A percentile compares a stretch with the other conserved stretches of the same genome.
Evolutionary conservation across 2,329 filamentous ascomycete genomes (phyloP).

Genomic region (Ustilaginoidea virens): DNA sequence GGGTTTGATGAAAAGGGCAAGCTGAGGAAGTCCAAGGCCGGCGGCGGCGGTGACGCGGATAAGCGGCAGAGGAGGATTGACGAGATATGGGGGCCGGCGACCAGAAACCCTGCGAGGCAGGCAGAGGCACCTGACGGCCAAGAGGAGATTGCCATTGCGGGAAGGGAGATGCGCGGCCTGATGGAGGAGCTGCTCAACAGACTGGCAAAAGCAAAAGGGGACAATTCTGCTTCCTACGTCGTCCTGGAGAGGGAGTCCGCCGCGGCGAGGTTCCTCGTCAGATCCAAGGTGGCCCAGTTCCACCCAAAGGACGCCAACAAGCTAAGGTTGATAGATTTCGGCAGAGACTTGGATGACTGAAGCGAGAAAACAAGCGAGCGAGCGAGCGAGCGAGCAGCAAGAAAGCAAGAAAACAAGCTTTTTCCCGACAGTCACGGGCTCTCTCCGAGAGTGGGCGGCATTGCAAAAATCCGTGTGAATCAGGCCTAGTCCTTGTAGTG

Average conservation of each 20-base stretch:
- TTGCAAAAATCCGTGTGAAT: no score
- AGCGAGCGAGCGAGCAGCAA: no score
- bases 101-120: constrained; percentile 6
- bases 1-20: constrained; percentile 47
- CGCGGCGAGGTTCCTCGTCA: constrained; percentile 45
- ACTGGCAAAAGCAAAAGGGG: constrained; percentile 36
- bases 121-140: constrained; percentile 13
- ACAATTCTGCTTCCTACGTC: constrained; percentile 42
- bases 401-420: no score
- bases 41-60: constrained; percentile 22
- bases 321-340: constrained; percentile 47
- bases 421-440: no score
- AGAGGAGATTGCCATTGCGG: constrained; percentile 35
- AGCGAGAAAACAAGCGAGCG: background rate
- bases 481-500: no score
- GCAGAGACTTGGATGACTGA: constrained; percentile 43
- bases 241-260: constrained; percentile 43
- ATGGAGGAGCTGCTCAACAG: constrained; percentile 46
- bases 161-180: constrained; percentile 41
- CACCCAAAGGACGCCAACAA: constrained; percentile 46
- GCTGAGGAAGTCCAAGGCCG: constrained; percentile 30
- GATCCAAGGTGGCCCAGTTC: constrained; percentile 51
- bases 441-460: no score
- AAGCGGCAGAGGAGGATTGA: constrained; percentile 46
- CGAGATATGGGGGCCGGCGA: constrained; percentile 40